A percentile compares a stretch with the other conserved stretches of the same genome.
Evolutionary conservation across 2,329 filamentous ascomycete genomes (phyloP).

Genomic region (Aspergillus sergii): DNA sequence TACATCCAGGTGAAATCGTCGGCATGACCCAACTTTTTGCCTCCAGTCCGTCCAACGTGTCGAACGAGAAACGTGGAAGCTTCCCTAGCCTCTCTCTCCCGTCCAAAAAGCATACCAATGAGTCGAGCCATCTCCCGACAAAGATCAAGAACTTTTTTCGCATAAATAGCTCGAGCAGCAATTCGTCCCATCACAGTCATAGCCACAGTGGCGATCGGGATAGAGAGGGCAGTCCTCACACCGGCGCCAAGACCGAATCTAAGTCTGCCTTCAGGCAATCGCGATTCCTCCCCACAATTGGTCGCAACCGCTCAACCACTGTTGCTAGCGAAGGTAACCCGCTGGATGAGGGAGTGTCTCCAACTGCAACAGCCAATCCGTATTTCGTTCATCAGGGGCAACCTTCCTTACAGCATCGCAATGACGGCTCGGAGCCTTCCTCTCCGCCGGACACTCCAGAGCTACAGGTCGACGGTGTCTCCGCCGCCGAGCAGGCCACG

Average conservation of each 20-base stretch:
- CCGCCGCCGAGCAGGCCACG: slow-evolving; percentile 67
- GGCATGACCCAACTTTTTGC: slow-evolving; percentile 49
- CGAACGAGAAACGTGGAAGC: slow-evolving; percentile 50
- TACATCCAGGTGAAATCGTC: slow-evolving; percentile 10
- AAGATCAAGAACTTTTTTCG: slow-evolving; percentile 72
- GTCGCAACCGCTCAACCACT: slow-evolving; percentile 84
- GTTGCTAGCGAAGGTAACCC: slow-evolving; percentile 91
- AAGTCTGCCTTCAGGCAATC: slow-evolving; percentile 79
- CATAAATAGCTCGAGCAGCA: slow-evolving; percentile 60
- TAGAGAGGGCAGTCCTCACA: slow-evolving; percentile 44
- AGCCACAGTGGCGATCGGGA: slow-evolving; percentile 29
- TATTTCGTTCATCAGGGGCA: slow-evolving; percentile 97
- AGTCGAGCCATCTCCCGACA: slow-evolving; percentile 57
- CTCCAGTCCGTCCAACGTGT: slow-evolving; percentile 42
- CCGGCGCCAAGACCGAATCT: slow-evolving; percentile 58
- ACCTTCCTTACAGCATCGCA: slow-evolving; percentile 89
- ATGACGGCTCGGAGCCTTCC: slow-evolving; percentile 88
- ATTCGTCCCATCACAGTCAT: slow-evolving; percentile 41
- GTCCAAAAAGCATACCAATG: slow-evolving; percentile 48
- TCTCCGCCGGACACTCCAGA: slow-evolving; percentile 89
- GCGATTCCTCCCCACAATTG: slow-evolving; percentile 84
- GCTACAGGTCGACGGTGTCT: slow-evolving; percentile 70
- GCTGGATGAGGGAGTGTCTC: slow-evolving; percentile 84
- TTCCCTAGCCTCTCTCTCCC: slow-evolving; percentile 49
- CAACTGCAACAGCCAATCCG: slow-evolving; percentile 91